Conservation (phyloP, 257 asterid species). For the Voacanga thouarsii region DNA sequence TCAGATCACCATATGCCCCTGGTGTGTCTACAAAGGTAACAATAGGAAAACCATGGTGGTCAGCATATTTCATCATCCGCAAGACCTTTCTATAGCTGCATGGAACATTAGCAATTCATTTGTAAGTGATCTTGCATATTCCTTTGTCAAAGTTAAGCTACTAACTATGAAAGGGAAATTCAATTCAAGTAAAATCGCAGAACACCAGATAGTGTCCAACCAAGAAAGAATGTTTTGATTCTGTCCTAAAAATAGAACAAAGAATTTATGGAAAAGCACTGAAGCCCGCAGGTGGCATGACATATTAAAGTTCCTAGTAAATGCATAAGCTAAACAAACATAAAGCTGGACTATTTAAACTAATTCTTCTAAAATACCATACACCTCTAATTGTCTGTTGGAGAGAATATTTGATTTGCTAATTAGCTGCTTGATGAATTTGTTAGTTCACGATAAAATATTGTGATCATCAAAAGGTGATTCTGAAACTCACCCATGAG, state of each 20-base stretch:
- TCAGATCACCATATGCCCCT: conserved; percentile 49
- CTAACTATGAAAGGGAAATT: not conserved
- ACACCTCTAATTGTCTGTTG: not conserved
- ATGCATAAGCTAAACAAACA: not conserved
- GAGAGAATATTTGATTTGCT: not conserved
- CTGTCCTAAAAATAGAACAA: not conserved
- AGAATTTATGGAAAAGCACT: no score
- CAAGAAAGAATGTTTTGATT: not conserved
- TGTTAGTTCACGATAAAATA: not conserved
- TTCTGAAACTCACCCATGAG: conserved; percentile 43
- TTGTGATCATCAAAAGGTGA: not conserved
- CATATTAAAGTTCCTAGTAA: not conserved
- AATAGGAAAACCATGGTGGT: conserved; percentile 52
- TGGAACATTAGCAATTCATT: no score
- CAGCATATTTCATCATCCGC: conserved; percentile 48
- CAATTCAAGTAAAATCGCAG: not conserved
- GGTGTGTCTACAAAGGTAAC: conserved; percentile 51
- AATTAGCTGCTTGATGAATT: not conserved
- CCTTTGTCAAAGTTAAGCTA: no score
- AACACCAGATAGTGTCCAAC: not conserved
- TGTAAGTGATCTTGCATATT: not conserved
- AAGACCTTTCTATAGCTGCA: conserved; percentile 45
- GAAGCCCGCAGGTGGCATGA: not conserved
- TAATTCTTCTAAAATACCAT: not conserved
- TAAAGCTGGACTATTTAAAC: not conserved